Conservation (phyloP, 768 basidiomycete genomes). For the Tephrocybe sp. region DNA sequence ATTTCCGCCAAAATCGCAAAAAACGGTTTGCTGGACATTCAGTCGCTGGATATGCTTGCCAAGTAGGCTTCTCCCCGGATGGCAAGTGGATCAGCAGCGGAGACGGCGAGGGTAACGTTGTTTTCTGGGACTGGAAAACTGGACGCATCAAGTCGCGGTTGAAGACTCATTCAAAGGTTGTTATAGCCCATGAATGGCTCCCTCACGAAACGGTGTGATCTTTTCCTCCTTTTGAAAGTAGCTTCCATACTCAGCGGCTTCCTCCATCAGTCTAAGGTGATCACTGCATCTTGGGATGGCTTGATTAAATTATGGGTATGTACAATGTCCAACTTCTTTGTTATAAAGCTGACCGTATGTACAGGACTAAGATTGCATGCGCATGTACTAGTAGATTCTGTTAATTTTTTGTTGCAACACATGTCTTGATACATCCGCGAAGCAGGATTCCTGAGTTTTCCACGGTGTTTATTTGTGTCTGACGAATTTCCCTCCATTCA, state of each 20-base stretch:
- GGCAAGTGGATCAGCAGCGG: constrained; percentile 98
- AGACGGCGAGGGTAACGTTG: constrained; percentile 91
- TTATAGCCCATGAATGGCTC: constrained; percentile 97
- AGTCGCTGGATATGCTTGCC: constrained; percentile 95
- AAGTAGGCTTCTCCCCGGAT: constrained; percentile 96
- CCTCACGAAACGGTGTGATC: constrained; percentile 91
- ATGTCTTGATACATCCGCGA: too few species aligned
- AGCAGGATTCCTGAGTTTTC: neutral
- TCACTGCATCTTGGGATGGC: constrained; percentile 98
- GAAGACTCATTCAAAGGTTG: constrained; percentile 91
- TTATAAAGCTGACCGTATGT: constrained; percentile 12
- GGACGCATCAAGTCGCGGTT: constrained; percentile 90
- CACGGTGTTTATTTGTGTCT: neutral
- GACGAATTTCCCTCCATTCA: constrained; percentile 1
- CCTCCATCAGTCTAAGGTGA: constrained; percentile 79
- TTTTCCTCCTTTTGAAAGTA: constrained; percentile 32
- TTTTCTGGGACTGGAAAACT: constrained; percentile 99
- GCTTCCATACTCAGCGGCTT: constrained; percentile 13
- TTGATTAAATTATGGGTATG: constrained; percentile 96
- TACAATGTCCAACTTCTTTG: constrained; percentile 17
- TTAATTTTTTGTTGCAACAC: too few species aligned
- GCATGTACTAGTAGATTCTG: constrained; percentile 13
- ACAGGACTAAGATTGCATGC: constrained; percentile 38
- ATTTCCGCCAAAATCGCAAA: constrained; percentile 98
- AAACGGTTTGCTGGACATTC: constrained; percentile 98